Evolutionary conservation across 2,329 filamentous ascomycete species (phyloP), one percentile per base, ranked within the genome.

Genomic region (Arthroderma uncinatum): DNA sequence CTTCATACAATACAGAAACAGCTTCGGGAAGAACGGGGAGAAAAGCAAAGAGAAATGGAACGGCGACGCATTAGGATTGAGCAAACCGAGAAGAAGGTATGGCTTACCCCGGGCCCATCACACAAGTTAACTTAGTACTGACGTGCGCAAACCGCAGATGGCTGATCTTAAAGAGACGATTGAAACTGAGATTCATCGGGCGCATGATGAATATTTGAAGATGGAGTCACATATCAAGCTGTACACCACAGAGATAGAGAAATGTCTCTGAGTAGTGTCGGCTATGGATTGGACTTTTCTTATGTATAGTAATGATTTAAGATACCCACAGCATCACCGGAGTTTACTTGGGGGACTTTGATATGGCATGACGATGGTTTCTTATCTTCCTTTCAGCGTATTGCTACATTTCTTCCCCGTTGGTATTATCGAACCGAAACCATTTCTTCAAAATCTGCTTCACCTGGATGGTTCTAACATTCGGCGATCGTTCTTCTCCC

Each of bases 161-260:
- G 84, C 87, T 52, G 93, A 98, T 72, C 79, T 98, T 64, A 97
- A 96, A 69, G 93, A 97, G 70, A 94, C 93, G 66, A 95, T 98
- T 61, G 92, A 97, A 69, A 91, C 86, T 60, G 93, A 98, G 73
- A 86, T 97, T 7, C 88, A 93, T 68, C 83, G 82, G 57, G 90
- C 93, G 0, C 84, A 95, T 65, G 91, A 95, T 63, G 89, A 97
- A 76, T 98, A 95, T 73, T 80, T 95, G 69, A 96, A 96, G 82
- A 86, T 98, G 83, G 92, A 97, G 72, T 86, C 89, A 37, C 93
- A 98, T 69, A 94, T 98, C 71, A 92, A 91, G 73, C 78, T 97
- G 61, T 98, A 98, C 76, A 95, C 98, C 68, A 95, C 88, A 3
- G 93, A 98, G 78, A 96, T 98, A 91, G 93, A 97, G 74, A 91